Conservation (phyloP, 148 eudicot species). For the Beta vulgaris region DNA sequence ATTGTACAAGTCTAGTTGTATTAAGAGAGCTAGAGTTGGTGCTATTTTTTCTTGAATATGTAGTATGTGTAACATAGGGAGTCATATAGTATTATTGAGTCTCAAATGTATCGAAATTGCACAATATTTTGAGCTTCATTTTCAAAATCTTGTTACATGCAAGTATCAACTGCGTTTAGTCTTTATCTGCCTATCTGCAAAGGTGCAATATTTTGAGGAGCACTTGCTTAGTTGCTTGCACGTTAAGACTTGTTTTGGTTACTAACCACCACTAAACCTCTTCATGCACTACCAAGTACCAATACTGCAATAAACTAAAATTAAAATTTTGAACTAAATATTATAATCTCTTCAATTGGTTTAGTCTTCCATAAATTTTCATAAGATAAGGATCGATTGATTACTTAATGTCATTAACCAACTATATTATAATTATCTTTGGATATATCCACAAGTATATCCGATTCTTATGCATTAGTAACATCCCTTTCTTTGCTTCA, state of each 20-base stretch:
- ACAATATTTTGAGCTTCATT: too few species aligned
- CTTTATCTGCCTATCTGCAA: background rate
- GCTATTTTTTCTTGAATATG: too few species aligned
- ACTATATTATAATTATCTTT: background rate
- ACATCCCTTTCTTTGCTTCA: background rate
- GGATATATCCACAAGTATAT: background rate
- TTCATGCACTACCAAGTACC: background rate
- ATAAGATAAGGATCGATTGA: constrained; percentile 4
- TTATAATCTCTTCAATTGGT: background rate
- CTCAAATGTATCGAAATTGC: too few species aligned
- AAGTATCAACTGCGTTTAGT: too few species aligned
- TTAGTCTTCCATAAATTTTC: background rate
- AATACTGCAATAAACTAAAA: background rate
- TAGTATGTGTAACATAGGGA: too few species aligned
- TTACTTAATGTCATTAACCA: constrained; percentile 5
- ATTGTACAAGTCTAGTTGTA: too few species aligned
- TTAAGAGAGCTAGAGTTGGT: too few species aligned
- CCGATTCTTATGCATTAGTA: background rate
- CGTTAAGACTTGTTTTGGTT: background rate
- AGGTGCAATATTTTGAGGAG: background rate
- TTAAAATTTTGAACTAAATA: background rate
- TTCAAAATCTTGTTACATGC: too few species aligned
- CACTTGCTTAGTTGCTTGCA: background rate
- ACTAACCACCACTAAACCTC: background rate
- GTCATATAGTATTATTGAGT: too few species aligned